These are phyloP conservation scores for Inonotus obliquus DNA, from an alignment of 1,284 basidiomycete genomes.

Conservation along the genomic window DNA sequence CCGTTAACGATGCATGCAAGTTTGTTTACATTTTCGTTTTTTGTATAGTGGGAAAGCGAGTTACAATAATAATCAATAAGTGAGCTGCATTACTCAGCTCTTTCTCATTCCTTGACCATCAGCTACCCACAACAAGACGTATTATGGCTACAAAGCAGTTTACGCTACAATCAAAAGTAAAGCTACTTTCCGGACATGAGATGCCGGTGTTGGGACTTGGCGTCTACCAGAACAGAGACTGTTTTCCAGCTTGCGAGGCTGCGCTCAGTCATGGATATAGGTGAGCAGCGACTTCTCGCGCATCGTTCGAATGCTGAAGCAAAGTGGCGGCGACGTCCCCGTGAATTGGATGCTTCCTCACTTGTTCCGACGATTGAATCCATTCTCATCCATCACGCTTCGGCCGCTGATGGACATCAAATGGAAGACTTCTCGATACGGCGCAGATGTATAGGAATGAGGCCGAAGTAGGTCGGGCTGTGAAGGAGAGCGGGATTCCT, in stretches of 20 bases:
- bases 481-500: conserved; percentile 35
- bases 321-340: too few relatives aligned
- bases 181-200: conserved; percentile 14
- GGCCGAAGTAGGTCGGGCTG: conserved; percentile 41
- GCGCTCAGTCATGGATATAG: conserved; percentile 44
- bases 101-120: too few relatives aligned
- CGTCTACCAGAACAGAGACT: conserved; percentile 42
- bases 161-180: conserved; percentile 12
- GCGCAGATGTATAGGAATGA: conserved; percentile 53
- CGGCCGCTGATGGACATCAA: neutral
- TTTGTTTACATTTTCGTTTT: neutral
- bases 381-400: too few relatives aligned
- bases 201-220: conserved; percentile 49
- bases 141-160: neutral
- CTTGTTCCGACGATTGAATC: too few relatives aligned
- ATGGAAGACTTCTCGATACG: conserved; percentile 35
- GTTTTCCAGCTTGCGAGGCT: conserved; percentile 34
- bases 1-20: neutral
- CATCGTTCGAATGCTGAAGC: neutral
- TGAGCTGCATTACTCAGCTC: too few relatives aligned
- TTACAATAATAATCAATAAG: neutral
- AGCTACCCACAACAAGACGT: too few relatives aligned
- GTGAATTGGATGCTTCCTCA: too few relatives aligned
- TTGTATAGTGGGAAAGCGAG: neutral
- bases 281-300: conserved; percentile 22